Evolutionary conservation across 2,329 filamentous ascomycete genomes (phyloP), one percentile per base, ranked within the genome.

Genomic region (Colletotrichum sansevieriae): DNA sequence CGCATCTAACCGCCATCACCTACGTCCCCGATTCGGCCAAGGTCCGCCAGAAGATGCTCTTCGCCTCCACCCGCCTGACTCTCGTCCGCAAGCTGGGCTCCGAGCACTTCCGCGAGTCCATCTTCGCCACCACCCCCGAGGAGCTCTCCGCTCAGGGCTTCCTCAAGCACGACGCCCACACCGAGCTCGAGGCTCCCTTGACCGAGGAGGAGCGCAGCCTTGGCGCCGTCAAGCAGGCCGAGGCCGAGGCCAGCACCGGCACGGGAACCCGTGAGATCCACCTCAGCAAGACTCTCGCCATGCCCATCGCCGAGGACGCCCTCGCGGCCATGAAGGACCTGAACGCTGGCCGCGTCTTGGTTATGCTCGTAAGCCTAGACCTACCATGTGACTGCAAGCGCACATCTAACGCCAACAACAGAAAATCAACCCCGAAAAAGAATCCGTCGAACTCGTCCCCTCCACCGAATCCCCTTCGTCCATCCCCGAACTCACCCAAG

Each of bases 31-130:
- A 95, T 78, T 77, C 88, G 1, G 93, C 93, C 44, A 91, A 91
- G 33, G 92, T 96, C 65, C 90, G 93, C 44, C 91, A 94, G 78
- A 96, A 96, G 84, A 96, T 93, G 91, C 87, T 96, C 22, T 95
- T 95, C 78, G 92, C 93, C 6, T 88, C 90, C 25, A 95, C 93
- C 33, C 87, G 92, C 10, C 83, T 95, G 73, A 92, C 92, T 0
- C 85, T 96, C 1, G 87, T 91, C 57, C 87, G 92, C 47, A 92
- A 95, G 80, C 84, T 96, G 10, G 93, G 93, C 52, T 87, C 89
- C 62, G 92, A 96, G 78, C 86, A 93, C 74, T 95, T 96, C 80
- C 83, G 90, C 59, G 91, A 95, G 77, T 91, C 88, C 25, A 84
- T 95, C 47, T 94, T 95, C 76, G 88, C 87, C 11, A 95, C 92